Base-by-base conservation (phyloP, 1,284 basidiomycete genomes). In the Tylopilus sp. region DNA sequence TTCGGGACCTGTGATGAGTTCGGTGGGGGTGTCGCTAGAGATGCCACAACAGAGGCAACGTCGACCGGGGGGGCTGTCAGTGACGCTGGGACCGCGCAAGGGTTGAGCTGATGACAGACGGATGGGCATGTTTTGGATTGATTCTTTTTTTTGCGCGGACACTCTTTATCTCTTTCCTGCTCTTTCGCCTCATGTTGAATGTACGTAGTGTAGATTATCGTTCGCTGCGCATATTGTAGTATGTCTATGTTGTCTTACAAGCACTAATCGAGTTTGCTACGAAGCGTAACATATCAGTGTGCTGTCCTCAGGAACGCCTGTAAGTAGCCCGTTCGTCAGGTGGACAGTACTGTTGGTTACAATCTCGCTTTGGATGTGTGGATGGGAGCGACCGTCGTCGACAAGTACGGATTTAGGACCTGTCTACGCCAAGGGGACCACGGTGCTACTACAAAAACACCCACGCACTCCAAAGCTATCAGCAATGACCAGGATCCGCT, bases 21-120 rank as follows among this genome's bases (percentile, higher is more conserved):
- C 56, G 21, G 3, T 44, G 36, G 39, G 53, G 3, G 61, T 60
- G 15, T 69, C 73, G 10, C 59, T 71, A 29, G 55, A 70, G 29
- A 64, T 71, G 45, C 75, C 77, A 47, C 72, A 73, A 59, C 73
- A 74, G 58, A 78, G 76, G 57, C 72, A 73, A 49, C 74, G 75
- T 53, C 72, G 81, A 52, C 70, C 77, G n/a, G 34, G 34, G 2
- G 58, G 57, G 16, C 28, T 62, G 8, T 55, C 61, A 4, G 64
- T 74, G 75, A 74, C 60, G 30, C n/a, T 55, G 73, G 42, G 52
- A 29, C 48, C 61, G 12, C 55, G 61, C n/a, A 65, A 63, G 49
- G 30, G 44, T 31, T 67, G 48, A 52, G 21, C 2, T 12, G 31
- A 25, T 25, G 25, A 6, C 8, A 7, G 25, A 25, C 25, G 25